Conservation (phyloP, 768 basidiomycete genomes). For the Kwoniella sp. region DNA sequence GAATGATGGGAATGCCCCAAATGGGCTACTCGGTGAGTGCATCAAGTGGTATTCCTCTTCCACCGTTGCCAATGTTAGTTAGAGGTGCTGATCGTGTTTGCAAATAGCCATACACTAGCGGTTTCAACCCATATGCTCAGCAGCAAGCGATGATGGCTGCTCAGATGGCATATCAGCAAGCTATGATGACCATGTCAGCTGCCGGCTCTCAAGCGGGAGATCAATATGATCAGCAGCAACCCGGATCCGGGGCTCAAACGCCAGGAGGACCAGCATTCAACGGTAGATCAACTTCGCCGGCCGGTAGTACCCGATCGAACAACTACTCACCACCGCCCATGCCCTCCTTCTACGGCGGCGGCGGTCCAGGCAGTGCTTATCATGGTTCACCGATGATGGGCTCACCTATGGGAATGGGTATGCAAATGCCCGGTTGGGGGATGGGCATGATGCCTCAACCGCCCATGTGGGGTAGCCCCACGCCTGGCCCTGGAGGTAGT, state of each 20-base stretch:
- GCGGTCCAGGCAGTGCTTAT: neutral
- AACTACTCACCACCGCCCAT: slow-evolving; percentile 18
- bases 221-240: slow-evolving; percentile 9
- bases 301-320: slow-evolving; percentile 15
- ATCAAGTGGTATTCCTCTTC: neutral
- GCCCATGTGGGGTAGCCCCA: slow-evolving; percentile 18
- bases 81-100: slow-evolving; percentile 12
- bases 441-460: slow-evolving; percentile 14
- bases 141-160: slow-evolving; percentile 58
- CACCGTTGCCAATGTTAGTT: neutral
- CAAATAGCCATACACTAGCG: slow-evolving; percentile 30
- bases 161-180: slow-evolving; percentile 57
- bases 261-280: slow-evolving; percentile 3
- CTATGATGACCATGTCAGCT: slow-evolving; percentile 48
- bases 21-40: slow-evolving; percentile 36
- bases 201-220: slow-evolving; percentile 36
- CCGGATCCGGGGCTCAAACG: neutral
- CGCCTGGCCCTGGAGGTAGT: slow-evolving; percentile 13
- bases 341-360: slow-evolving; percentile 11
- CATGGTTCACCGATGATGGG: slow-evolving; percentile 21
- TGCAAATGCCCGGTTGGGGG: slow-evolving; percentile 14
- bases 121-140: slow-evolving; percentile 52
- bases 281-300: slow-evolving; percentile 12
- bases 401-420: slow-evolving; percentile 9
- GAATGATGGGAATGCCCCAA: slow-evolving; percentile 43